These are phyloP conservation scores for Ochetophila trinervis DNA, from an alignment of 306 rosid species.

Conservation along the genomic window DNA sequence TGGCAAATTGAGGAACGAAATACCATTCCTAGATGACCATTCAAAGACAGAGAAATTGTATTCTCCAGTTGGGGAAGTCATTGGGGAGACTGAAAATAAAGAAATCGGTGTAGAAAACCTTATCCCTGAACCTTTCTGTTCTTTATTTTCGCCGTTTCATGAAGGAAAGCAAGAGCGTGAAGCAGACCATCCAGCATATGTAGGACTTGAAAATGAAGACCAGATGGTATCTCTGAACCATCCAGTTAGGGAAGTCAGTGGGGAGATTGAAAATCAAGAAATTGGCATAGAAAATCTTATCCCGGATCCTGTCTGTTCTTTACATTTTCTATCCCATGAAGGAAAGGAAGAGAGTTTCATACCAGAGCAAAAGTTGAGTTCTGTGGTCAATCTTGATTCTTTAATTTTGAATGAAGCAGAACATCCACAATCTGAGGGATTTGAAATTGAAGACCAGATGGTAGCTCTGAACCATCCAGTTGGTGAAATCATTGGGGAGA, in stretches of 20 bases:
- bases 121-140: conserved; percentile 10
- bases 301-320: conserved; percentile 10
- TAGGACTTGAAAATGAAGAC: conserved; percentile 19
- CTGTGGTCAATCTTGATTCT: conserved; percentile 19
- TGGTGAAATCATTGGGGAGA: conserved; percentile 19
- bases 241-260: conserved; percentile 10
- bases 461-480: background rate
- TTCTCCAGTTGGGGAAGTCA: background rate
- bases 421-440: conserved; percentile 11
- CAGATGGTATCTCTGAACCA: background rate
- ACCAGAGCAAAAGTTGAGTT: conserved; percentile 18
- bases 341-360: conserved; percentile 23
- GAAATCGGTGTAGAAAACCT: conserved; percentile 8
- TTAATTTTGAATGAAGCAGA: conserved; percentile 22
- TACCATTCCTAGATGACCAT: conserved; percentile 8
- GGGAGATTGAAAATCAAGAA: conserved; percentile 28
- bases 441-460: conserved; percentile 16
- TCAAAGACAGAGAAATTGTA: conserved; percentile 23
- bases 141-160: conserved; percentile 19
- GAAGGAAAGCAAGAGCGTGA: conserved; percentile 27
- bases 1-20: conserved; percentile 23
- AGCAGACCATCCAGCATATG: conserved; percentile 12
- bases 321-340: conserved; percentile 22
- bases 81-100: conserved; percentile 20
- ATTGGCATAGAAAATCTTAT: conserved; percentile 6